Percentiles rank a stretch among this genome's conserved stretches.
Evolutionary conservation across 768 basidiomycete species (phyloP).

Genomic region (Pulveroboletus ravenelii): DNA sequence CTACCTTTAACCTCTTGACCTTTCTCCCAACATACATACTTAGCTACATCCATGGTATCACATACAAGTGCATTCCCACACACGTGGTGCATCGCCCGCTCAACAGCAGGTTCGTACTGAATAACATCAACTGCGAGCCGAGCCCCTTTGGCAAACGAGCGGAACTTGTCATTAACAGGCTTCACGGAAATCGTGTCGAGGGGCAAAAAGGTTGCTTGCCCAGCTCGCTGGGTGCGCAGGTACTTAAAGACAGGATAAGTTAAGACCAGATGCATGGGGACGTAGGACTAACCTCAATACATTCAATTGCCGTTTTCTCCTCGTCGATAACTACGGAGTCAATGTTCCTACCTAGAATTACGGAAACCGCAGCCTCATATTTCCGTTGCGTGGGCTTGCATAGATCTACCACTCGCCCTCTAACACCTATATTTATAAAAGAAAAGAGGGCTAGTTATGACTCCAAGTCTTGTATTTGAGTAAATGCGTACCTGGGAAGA

Average conservation of each 20-base stretch:
- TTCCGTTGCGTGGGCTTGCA: conserved; percentile 93
- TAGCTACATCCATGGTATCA: conserved; percentile 91
- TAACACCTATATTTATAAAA: conserved; percentile 56
- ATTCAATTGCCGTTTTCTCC: conserved; percentile 95
- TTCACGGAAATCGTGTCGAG: conserved; percentile 97
- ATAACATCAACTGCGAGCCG: conserved; percentile 85
- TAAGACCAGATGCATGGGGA: not conserved
- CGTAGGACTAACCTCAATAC: conserved; percentile 70
- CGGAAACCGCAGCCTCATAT: conserved; percentile 88
- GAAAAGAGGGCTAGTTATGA: not conserved
- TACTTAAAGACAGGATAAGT: conserved; percentile 48
- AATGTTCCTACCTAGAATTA: conserved; percentile 89
- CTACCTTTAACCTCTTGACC: conserved; percentile 94
- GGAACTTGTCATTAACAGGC: conserved; percentile 89
- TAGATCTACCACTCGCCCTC: conserved; percentile 87
- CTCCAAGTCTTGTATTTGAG: not conserved
- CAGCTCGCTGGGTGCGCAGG: conserved; percentile 90
- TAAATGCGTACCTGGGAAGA: conserved; percentile 71
- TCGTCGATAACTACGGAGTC: conserved; percentile 96
- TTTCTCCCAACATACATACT: conserved; percentile 88
- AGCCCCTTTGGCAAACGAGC: conserved; percentile 85
- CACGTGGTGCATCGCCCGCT: conserved; percentile 93
- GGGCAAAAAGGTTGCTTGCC: conserved; percentile 96
- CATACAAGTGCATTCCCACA: conserved; percentile 95
- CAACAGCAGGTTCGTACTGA: conserved; percentile 75